Evolutionary conservation across 2,329 filamentous ascomycete genomes (phyloP).

Genomic region (Colletotrichum scovillei): DNA sequence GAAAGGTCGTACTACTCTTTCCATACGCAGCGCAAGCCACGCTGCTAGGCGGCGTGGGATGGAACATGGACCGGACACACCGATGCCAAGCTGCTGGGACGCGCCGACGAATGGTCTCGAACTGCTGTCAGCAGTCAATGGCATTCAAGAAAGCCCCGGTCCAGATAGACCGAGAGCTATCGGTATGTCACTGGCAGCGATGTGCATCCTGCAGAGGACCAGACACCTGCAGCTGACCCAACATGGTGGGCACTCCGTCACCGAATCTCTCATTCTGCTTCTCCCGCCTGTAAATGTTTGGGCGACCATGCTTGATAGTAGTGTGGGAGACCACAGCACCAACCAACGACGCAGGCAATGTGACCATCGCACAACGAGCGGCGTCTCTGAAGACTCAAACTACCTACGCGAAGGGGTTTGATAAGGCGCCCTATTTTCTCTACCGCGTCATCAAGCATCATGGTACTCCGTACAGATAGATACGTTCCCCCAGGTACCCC

Average conservation of each 20-base stretch:
- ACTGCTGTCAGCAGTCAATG: not conserved
- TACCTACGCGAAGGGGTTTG: not conserved
- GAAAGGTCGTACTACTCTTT: not conserved
- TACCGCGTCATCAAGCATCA: not conserved
- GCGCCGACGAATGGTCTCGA: not conserved
- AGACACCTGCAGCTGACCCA: not conserved
- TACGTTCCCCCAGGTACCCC: not conserved
- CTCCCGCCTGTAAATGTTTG: not conserved
- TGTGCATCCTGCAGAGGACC: not conserved
- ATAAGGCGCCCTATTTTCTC: not conserved
- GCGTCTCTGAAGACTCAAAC: not conserved
- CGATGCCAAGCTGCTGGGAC: constrained; percentile 6
- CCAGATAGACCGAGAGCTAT: constrained; percentile 1
- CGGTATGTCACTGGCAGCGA: not conserved
- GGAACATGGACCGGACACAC: not conserved
- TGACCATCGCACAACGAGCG: not conserved
- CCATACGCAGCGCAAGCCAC: not conserved
- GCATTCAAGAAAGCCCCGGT: not conserved
- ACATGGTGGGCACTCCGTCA: not conserved
- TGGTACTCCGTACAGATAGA: not conserved
- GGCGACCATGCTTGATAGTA: not conserved
- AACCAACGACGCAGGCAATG: not conserved
- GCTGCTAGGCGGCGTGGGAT: not conserved
- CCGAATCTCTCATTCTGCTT: not conserved
- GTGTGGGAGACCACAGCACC: not conserved